Evolutionary conservation across 169 alveolate species (phyloP), one percentile per base, ranked within the genome.

Genomic region (Besnoitia besnoiti): DNA sequence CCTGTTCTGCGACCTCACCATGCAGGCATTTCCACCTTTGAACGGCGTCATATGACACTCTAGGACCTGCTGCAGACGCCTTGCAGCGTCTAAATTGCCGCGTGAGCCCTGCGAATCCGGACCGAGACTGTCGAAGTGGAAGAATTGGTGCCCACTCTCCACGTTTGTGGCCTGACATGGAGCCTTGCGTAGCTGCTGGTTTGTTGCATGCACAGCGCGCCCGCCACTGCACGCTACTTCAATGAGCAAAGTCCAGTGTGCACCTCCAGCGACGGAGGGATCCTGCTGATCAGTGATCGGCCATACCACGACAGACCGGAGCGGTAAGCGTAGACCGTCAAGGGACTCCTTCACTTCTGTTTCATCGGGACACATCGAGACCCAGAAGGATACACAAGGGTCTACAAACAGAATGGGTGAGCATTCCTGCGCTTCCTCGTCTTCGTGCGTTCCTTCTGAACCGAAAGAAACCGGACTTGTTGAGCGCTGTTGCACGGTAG

Each of bases 341-440:
- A 67, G 40, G 46, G 46, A 12, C 24, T n/a, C 80, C 40, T n/a
- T 24, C 27, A 67, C 80, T 67, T 67, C 80, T n/a, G 3, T 7
- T 5, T 33, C 80, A 37, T 67, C 80, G 33, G 19, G 3, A 35
- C 47, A 67, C 47, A 67, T 35, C 33, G 80, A 35, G 46, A 67
- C 47, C 80, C 47, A 67, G 33, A 67, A 67, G 40, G 80, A 39
- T 33, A 67, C 80, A 37, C 80, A 67, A 19, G 80, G 80, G 33
- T 67, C 80, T 5, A 67, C 80, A 67, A 67, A 67, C 47, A 67
- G 80, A 35, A 67, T 33, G 46, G 80, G 80, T n/a, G 80, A 35
- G 24, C 46, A 67, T 44, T 21, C 73, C 33, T 55, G 73, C 27
- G 73, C 73, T 0, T 55, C 73, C 35, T 50, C 21, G 61, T 55